Evolutionary conservation across 192 early-diverging fungal species (phyloP), one percentile per base, ranked within the genome.

Genomic region (Chytriomyces sp.): DNA sequence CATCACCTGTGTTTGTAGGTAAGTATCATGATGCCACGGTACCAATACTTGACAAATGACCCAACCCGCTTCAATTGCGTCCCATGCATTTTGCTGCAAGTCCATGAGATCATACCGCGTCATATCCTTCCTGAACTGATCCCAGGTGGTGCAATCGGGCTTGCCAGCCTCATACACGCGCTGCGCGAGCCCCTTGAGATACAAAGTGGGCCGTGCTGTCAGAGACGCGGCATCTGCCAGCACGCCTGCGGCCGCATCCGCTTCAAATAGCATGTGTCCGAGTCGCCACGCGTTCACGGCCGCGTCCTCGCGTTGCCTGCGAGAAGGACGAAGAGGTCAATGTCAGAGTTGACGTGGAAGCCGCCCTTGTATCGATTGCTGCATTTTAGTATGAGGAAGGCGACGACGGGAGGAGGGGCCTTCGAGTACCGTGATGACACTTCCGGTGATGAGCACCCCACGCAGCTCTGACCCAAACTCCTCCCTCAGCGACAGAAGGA

Each of bases 11-110:
- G 12, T 28, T 49, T n/a, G n/a, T n/a, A n/a, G n/a, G n/a, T n/a
- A n/a, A n/a, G n/a, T n/a, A n/a, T n/a, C n/a, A n/a, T n/a, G n/a
- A n/a, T n/a, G n/a, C n/a, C n/a, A n/a, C n/a, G n/a, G n/a, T n/a
- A n/a, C n/a, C n/a, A n/a, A n/a, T n/a, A n/a, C n/a, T n/a, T n/a
- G n/a, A n/a, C n/a, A n/a, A n/a, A n/a, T n/a, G n/a, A n/a, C n/a
- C n/a, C n/a, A 19, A 66, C 64, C 72, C 10, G 72, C 72, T 55
- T 74, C 73, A 55, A 74, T 74, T 2, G 73, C 53, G 49, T 74
- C 73, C 73, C 73, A 74, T n/a, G 73, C 73, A 44, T 74, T 64
- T 37, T 56, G 63, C 10, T 67, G 54, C 8, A 22, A 44, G 56
- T 74, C 73, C 62, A 67, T 54, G 10, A 74, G 53, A 12, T 25